These are phyloP conservation scores for Capillidium heterosporum DNA, from an alignment of 371 early-diverging fungal genomes.

Conservation along the genomic window DNA sequence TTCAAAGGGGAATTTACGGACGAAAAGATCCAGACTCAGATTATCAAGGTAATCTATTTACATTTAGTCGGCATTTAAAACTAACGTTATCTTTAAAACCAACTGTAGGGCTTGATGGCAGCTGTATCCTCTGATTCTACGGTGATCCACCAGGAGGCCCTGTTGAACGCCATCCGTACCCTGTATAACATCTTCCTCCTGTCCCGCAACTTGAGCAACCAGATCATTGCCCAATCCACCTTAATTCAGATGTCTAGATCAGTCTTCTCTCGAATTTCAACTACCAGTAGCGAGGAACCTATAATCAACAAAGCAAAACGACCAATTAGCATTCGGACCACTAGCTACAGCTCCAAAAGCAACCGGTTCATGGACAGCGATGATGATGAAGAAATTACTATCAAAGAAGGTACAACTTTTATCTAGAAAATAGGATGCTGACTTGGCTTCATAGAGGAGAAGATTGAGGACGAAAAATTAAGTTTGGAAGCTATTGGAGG, in stretches of 20 bases:
- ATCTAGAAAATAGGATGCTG: background rate
- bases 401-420: background rate
- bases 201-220: constrained; percentile 50
- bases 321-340: background rate
- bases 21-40: constrained; percentile 52
- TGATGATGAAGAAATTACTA: background rate
- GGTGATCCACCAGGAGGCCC: constrained; percentile 50
- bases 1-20: constrained; percentile 51
- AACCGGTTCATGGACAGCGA: background rate
- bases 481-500: background rate
- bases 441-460: background rate
- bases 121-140: constrained; percentile 51
- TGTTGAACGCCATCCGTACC: constrained; percentile 65
- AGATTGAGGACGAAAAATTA: background rate
- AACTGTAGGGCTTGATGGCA: constrained; percentile 53
- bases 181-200: constrained; percentile 47
- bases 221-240: constrained; percentile 72
- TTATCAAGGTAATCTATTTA: constrained; percentile 34
- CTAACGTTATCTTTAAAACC: constrained; percentile 11
- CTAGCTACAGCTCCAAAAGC: background rate
- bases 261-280: constrained; percentile 44
- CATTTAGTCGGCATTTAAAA: constrained; percentile 11
- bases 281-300: background rate
- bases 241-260: constrained; percentile 78
- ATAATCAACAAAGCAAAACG: background rate